Conservation (phyloP, 768 basidiomycete species). For the Fomitopsis serialis region DNA sequence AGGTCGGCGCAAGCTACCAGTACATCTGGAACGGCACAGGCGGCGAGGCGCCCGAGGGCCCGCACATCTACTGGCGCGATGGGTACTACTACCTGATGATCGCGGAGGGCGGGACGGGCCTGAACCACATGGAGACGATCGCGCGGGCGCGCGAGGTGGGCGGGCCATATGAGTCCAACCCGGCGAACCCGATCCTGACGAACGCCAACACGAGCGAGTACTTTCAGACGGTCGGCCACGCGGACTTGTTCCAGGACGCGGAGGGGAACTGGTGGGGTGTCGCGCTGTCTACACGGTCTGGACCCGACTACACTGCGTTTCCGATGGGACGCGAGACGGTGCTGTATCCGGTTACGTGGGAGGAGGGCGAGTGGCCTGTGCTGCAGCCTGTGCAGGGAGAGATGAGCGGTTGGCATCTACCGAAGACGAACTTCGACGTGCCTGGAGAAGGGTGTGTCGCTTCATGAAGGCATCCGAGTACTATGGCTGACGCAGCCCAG, state of each 20-base stretch:
- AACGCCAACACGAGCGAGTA: neutral
- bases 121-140: conserved; percentile 17
- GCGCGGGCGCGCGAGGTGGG: conserved; percentile 11
- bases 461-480: neutral
- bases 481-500: neutral
- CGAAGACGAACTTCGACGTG: neutral
- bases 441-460: neutral
- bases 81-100: conserved; percentile 21
- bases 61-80: conserved; percentile 19
- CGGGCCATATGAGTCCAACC: conserved; percentile 16
- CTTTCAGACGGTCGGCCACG: conserved; percentile 21
- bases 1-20: neutral
- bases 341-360: conserved; percentile 14
- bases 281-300: conserved; percentile 15
- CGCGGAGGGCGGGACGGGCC: conserved; percentile 21
- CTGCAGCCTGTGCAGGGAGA: neutral
- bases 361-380: conserved; percentile 13
- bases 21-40: conserved; percentile 5
- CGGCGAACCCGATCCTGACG: conserved; percentile 9
- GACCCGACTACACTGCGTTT: neutral
- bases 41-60: conserved; percentile 17
- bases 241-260: conserved; percentile 17
- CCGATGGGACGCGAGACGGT: conserved; percentile 23
- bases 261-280: conserved; percentile 21
- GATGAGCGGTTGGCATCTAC: neutral